Evolutionary conservation across 495 filamentous ascomycete species (phyloP).

Genomic region (Aspergillus nidulans): DNA sequence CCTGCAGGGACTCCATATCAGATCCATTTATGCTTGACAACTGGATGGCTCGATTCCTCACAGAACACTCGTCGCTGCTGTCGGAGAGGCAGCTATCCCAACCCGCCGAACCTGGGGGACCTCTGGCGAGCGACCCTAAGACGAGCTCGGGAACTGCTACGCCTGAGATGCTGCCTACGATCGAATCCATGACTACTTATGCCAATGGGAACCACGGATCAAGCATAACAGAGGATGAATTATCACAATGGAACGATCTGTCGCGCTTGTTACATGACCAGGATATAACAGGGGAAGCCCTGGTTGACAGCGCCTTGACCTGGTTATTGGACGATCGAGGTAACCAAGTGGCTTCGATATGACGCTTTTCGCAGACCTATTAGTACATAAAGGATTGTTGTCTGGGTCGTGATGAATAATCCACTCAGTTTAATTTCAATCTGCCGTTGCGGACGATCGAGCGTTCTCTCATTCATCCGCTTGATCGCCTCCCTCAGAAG

Average conservation of each 20-base stretch:
- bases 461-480: too few species aligned
- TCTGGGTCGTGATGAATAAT: too few species aligned
- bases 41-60: constrained; percentile 27
- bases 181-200: background rate
- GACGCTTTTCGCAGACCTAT: background rate
- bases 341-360: background rate
- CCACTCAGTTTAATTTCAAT: too few species aligned
- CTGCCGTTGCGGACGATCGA: too few species aligned
- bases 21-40: constrained; percentile 23
- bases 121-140: background rate
- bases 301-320: constrained; percentile 16
- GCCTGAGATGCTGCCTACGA: background rate
- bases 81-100: constrained; percentile 2
- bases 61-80: constrained; percentile 19
- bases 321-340: constrained; percentile 13
- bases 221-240: background rate
- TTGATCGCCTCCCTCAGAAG: too few species aligned
- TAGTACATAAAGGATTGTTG: background rate
- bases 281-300: constrained; percentile 12
- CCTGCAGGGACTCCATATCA: constrained; percentile 17
- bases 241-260: background rate
- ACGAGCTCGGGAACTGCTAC: background rate
- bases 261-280: constrained; percentile 12
- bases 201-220: background rate
- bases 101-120: background rate